phyloP scores from a whole-genome alignment of 257 asterid genomes.

The Fraxinus cuspidata region DNA sequence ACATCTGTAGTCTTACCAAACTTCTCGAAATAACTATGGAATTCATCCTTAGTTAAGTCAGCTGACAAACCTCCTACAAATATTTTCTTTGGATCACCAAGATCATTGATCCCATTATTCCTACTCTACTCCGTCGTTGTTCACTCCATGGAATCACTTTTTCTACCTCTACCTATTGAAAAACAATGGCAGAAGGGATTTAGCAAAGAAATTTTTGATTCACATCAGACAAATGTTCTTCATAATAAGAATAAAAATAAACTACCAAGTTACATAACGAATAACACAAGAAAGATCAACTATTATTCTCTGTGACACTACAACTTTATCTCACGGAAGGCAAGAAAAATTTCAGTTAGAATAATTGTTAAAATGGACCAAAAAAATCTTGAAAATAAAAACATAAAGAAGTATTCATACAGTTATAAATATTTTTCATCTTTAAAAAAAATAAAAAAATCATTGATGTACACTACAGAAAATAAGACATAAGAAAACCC shows the following conservation, averaged over 20 bases:
- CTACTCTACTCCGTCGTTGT: slow-evolving; percentile 53
- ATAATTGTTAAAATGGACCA: neutral
- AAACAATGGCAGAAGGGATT: slow-evolving; percentile 19
- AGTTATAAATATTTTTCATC: too few species aligned
- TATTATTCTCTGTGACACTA: too few species aligned
- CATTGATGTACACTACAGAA: too few species aligned
- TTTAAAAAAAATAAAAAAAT: too few species aligned
- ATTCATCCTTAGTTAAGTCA: slow-evolving; percentile 66
- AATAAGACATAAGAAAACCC: too few species aligned
- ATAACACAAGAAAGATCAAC: neutral
- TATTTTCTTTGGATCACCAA: slow-evolving; percentile 79
- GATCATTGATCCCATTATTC: slow-evolving; percentile 45
- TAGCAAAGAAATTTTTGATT: neutral
- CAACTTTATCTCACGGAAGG: too few species aligned
- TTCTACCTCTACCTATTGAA: slow-evolving; percentile 79
- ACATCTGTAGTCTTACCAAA: slow-evolving; percentile 84
- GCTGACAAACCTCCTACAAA: slow-evolving; percentile 93
- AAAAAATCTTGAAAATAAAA: neutral
- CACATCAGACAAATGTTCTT: neutral
- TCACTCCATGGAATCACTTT: slow-evolving; percentile 85
- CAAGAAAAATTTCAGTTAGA: too few species aligned
- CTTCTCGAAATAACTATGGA: slow-evolving; percentile 74
- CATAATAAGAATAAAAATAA: neutral
- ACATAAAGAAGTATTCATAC: too few species aligned
- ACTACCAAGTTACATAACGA: neutral